Conservation (phyloP, 1,284 basidiomycete species). For the Ustilago bromivora region DNA sequence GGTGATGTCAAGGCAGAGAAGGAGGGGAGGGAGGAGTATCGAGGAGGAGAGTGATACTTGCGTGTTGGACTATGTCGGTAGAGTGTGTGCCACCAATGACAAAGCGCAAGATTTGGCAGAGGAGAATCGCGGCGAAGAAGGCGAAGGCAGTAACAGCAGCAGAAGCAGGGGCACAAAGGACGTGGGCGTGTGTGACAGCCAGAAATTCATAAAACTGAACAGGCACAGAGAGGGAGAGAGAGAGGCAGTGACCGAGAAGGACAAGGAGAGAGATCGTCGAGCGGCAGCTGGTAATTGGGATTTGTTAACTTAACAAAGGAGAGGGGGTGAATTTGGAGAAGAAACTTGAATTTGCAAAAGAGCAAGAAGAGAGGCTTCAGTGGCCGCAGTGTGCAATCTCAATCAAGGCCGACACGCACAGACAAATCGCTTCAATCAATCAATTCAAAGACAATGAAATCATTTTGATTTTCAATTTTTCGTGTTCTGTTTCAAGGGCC, state of each 20-base stretch:
- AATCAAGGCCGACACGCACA: not conserved
- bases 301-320: constrained; percentile 10
- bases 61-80: not conserved
- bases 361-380: not conserved
- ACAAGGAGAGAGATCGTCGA: constrained; percentile 29
- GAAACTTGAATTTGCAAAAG: not conserved
- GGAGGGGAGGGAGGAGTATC: not conserved
- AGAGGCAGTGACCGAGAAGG: constrained; percentile 1
- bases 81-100: constrained; percentile 1
- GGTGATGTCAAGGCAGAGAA: constrained; percentile 9
- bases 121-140: constrained; percentile 3
- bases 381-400: not conserved
- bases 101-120: not conserved
- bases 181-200: constrained; percentile 14
- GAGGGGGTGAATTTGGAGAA: constrained; percentile 10
- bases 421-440: no score
- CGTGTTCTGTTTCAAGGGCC: no score
- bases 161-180: not conserved
- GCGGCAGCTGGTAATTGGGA: constrained; percentile 25
- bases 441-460: not conserved
- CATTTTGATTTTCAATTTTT: not conserved
- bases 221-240: not conserved
- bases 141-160: not conserved
- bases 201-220: not conserved
- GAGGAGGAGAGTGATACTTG: not conserved